Conservation (phyloP, 2,329 filamentous ascomycete species). For the Claviceps pusilla region DNA sequence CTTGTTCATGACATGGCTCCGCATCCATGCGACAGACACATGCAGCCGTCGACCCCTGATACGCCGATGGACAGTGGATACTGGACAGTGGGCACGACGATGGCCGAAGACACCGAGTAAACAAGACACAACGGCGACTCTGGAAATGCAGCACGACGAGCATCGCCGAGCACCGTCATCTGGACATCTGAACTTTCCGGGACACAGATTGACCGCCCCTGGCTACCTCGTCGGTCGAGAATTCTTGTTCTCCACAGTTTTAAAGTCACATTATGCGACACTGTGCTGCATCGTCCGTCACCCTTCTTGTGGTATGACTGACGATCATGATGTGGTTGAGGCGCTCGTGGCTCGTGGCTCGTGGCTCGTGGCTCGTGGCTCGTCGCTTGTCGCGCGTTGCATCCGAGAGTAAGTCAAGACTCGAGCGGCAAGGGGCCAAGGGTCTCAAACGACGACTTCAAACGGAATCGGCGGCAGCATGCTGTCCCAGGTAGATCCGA, state of each 20-base stretch:
- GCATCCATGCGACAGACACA: background rate
- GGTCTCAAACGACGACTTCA: background rate
- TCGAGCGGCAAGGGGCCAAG: background rate
- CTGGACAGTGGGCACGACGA: no score
- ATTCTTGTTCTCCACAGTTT: background rate
- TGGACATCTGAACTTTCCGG: background rate
- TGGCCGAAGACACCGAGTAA: background rate
- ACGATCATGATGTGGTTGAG: background rate
- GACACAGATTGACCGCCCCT: background rate
- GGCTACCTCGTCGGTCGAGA: background rate
- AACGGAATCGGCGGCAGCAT: background rate
- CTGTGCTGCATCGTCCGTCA: background rate
- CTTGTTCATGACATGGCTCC: background rate
- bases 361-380: background rate
- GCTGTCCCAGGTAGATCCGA: background rate
- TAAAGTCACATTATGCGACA: background rate
- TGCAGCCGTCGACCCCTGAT: background rate
- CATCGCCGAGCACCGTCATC: background rate
- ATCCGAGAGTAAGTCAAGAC: background rate
- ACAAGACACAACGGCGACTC: background rate
- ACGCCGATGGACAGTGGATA: background rate
- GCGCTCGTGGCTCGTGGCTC: background rate
- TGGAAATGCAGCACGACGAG: background rate
- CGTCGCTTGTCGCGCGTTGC: background rate
- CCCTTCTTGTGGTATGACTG: background rate